Conservation (phyloP, 305 asterid species). For the Rubia tinctorum region DNA sequence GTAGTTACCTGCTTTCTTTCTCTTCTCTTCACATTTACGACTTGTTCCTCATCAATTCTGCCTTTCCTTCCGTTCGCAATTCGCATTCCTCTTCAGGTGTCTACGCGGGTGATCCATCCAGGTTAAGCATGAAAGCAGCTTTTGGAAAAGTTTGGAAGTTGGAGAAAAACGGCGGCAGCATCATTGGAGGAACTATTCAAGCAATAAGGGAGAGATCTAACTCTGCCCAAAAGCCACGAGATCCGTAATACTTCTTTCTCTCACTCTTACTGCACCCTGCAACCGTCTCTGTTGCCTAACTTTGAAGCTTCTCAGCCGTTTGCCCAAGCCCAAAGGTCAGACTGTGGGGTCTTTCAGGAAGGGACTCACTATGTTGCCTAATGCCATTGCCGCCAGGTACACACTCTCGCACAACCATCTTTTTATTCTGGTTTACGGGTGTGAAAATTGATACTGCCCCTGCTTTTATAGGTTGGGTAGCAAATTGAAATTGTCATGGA, state of each 20-base stretch:
- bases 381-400: constrained; percentile 77
- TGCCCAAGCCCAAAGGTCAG: constrained; percentile 93
- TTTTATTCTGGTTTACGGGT: constrained; percentile 9
- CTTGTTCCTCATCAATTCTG: too few species aligned
- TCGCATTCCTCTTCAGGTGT: constrained; percentile 50
- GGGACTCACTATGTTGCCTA: constrained; percentile 79
- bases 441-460: not conserved
- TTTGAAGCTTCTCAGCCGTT: constrained; percentile 52
- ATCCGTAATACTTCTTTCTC: constrained; percentile 57
- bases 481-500: constrained; percentile 89
- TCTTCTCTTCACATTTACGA: not conserved
- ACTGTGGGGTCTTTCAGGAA: constrained; percentile 92
- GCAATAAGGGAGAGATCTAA: constrained; percentile 62
- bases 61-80: too few species aligned
- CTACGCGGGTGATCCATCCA: constrained; percentile 97
- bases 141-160: constrained; percentile 98
- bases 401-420: not conserved
- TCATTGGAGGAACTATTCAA: constrained; percentile 86
- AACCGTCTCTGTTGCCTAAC: not conserved
- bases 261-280: not conserved
- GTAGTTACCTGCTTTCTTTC: constrained; percentile 25
- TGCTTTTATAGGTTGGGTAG: constrained; percentile 57
- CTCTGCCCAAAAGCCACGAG: constrained; percentile 58
- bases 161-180: constrained; percentile 92
- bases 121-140: constrained; percentile 96